These are phyloP conservation scores for Tilletia indica DNA, from an alignment of 1,284 basidiomycete genomes.

Conservation along the genomic window DNA sequence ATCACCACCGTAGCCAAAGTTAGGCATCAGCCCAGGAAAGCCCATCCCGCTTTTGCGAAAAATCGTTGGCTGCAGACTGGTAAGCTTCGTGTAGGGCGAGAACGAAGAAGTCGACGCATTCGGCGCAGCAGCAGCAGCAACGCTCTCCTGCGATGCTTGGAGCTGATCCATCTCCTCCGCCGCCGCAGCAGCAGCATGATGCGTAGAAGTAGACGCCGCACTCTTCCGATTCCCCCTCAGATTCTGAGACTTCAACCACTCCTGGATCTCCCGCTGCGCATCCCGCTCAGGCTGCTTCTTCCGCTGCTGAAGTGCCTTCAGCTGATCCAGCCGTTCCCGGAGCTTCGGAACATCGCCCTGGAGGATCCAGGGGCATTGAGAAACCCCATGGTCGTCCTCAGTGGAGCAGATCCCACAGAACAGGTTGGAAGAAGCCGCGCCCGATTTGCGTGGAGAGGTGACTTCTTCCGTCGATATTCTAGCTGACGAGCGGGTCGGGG, in stretches of 20 bases:
- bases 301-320: slow-evolving; percentile 5
- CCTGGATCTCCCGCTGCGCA: slow-evolving; percentile 6
- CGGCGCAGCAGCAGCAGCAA: too few species aligned
- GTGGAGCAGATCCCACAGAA: not conserved
- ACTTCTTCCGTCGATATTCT: not conserved
- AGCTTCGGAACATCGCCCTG: not conserved
- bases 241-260: not conserved
- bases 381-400: not conserved
- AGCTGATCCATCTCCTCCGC: not conserved
- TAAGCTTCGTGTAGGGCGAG: slow-evolving; percentile 9
- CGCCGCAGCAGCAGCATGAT: not conserved
- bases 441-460: not conserved
- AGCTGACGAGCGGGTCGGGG: not conserved
- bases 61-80: not conserved
- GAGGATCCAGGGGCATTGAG: slow-evolving; percentile 4
- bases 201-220: not conserved
- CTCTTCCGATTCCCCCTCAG: not conserved
- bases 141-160: too few species aligned
- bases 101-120: not conserved
- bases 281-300: slow-evolving; percentile 4
- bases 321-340: not conserved
- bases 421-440: not conserved
- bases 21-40: not conserved
- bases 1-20: not conserved
- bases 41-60: not conserved